phyloP scores from a whole-genome alignment of 192 early-diverging fungal genomes.

The Phlyctochytrium bullatum region DNA sequence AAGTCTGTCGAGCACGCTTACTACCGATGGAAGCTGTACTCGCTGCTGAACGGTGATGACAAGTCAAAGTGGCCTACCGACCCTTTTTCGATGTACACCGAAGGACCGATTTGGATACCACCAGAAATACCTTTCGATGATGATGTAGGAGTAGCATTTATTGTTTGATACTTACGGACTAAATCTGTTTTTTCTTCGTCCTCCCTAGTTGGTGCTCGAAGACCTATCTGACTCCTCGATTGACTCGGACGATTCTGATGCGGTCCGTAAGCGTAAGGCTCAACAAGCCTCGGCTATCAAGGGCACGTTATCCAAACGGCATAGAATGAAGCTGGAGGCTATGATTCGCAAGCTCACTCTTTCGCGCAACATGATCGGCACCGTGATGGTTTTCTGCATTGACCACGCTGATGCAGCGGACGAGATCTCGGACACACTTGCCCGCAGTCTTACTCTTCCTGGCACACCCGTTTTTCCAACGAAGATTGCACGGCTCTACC shows the following conservation, averaged over 20 bases:
- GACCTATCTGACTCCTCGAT: conserved; percentile 41
- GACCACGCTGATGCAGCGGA: conserved; percentile 78
- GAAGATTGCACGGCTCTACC: conserved; percentile 73
- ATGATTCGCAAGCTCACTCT: conserved; percentile 30
- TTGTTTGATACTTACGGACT: too few relatives aligned
- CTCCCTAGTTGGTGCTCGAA: background rate
- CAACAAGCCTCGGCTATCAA: background rate
- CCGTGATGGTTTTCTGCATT: conserved; percentile 80
- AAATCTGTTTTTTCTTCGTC: too few relatives aligned
- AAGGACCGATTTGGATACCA: conserved; percentile 82
- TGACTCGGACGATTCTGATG: conserved; percentile 9
- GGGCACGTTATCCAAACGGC: conserved; percentile 14
- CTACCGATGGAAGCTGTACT: conserved; percentile 91
- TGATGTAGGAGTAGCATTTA: conserved; percentile 37
- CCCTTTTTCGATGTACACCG: conserved; percentile 86
- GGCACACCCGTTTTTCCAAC: conserved; percentile 54
- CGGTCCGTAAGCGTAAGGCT: background rate
- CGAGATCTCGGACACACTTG: conserved; percentile 70
- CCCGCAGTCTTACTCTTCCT: conserved; percentile 53
- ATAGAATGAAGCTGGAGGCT: conserved; percentile 27
- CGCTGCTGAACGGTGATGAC: conserved; percentile 80
- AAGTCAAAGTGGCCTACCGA: conserved; percentile 67
- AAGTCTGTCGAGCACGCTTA: conserved; percentile 89
- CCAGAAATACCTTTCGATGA: conserved; percentile 70
- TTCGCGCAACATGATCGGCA: conserved; percentile 59